These are phyloP conservation scores for Mortierella sp. DNA, from an alignment of 371 early-diverging fungal species.

Conservation along the genomic window DNA sequence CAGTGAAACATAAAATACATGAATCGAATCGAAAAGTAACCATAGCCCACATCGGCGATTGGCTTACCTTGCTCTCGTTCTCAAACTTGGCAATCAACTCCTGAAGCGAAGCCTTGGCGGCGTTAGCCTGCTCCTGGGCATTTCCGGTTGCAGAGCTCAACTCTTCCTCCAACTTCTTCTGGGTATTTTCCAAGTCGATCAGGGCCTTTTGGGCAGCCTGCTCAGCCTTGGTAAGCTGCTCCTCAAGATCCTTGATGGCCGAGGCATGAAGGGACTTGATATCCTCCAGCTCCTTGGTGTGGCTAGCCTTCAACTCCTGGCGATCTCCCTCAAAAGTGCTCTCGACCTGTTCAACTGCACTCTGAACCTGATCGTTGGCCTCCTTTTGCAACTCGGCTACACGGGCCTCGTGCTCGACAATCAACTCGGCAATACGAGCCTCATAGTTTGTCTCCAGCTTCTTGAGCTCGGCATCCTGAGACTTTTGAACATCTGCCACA, in stretches of 20 bases:
- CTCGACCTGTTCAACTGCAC: constrained; percentile 46
- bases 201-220: constrained; percentile 35
- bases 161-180: constrained; percentile 32
- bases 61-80: constrained; percentile 20
- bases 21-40: not conserved
- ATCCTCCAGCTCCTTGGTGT: constrained; percentile 34
- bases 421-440: constrained; percentile 43
- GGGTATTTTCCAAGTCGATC: constrained; percentile 24
- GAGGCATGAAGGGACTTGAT: constrained; percentile 42
- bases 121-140: constrained; percentile 34
- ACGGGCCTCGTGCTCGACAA: constrained; percentile 43
- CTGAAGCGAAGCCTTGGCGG: constrained; percentile 38
- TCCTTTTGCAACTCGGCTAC: constrained; percentile 46
- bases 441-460: constrained; percentile 48
- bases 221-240: constrained; percentile 41
- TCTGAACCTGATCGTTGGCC: constrained; percentile 49
- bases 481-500: constrained; percentile 31
- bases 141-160: constrained; percentile 17
- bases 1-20: not conserved
- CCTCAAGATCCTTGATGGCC: constrained; percentile 43
- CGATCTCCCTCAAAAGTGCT: constrained; percentile 46
- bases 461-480: constrained; percentile 48
- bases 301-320: constrained; percentile 31
- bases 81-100: constrained; percentile 42
- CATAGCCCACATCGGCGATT: not conserved